phyloP scores from a whole-genome alignment of 2,329 filamentous ascomycete species.

The Aspergillus amoenus region DNA sequence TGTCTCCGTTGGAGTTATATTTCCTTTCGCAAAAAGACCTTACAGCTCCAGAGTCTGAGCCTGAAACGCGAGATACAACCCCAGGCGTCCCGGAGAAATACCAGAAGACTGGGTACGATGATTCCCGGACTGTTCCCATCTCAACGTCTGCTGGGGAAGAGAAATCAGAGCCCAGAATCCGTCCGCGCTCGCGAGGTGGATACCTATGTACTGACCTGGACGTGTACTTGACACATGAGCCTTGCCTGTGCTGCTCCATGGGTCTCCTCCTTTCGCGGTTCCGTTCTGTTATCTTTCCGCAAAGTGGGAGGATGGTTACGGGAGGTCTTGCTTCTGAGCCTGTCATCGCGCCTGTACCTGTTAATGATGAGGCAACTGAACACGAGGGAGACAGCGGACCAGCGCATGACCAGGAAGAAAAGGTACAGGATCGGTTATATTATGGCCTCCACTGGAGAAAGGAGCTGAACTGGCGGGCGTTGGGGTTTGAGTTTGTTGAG shows the following conservation, averaged over 20 bases:
- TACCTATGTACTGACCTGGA: constrained; percentile 94
- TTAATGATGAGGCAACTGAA: neutral
- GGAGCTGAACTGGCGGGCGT: constrained; percentile 52
- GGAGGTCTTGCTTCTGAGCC: constrained; percentile 79
- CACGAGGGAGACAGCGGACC: neutral
- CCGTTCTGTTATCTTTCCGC: constrained; percentile 72
- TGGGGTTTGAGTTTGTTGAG: constrained; percentile 48
- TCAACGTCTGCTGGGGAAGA: neutral
- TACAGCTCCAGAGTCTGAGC: constrained; percentile 32
- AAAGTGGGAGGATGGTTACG: constrained; percentile 68
- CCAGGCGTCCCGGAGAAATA: constrained; percentile 16
- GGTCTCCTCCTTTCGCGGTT: constrained; percentile 92
- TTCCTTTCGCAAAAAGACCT: constrained; percentile 44
- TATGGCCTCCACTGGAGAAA: constrained; percentile 67
- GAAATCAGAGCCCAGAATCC: constrained; percentile 51
- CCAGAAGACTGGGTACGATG: constrained; percentile 15
- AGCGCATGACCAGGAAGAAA: constrained; percentile 11
- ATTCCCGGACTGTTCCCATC: constrained; percentile 16
- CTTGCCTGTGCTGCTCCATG: constrained; percentile 96
- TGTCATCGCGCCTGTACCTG: constrained; percentile 21
- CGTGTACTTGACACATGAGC: constrained; percentile 92
- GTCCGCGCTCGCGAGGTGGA: constrained; percentile 72
- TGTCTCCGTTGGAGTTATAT: constrained; percentile 32
- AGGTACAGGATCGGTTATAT: constrained; percentile 21
- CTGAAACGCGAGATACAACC: constrained; percentile 6